Conservation (phyloP, 2,329 filamentous ascomycete genomes). For the Microsporum ferrugineum region DNA sequence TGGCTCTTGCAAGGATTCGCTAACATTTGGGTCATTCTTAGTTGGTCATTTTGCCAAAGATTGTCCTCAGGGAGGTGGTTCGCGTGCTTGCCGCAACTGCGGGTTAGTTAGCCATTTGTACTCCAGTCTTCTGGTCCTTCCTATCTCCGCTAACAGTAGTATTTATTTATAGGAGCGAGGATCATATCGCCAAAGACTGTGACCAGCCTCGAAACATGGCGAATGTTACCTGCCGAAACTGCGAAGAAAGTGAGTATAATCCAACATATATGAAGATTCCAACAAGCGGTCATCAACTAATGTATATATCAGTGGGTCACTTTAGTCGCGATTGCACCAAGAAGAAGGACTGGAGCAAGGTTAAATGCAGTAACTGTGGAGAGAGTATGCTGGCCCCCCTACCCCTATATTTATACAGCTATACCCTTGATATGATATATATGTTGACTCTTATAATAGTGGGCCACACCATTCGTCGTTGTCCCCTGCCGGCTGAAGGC, state of each 20-base stretch:
- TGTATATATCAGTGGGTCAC: constrained; percentile 28
- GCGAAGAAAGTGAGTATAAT: constrained; percentile 29
- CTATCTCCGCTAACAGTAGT: constrained; percentile 12
- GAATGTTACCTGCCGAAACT: constrained; percentile 36
- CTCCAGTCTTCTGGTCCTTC: background rate
- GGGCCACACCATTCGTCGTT: constrained; percentile 34
- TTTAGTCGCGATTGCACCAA: constrained; percentile 34
- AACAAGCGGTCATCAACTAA: constrained; percentile 10
- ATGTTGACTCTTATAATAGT: constrained; percentile 22
- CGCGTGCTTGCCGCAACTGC: constrained; percentile 36
- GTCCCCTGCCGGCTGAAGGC: constrained; percentile 22
- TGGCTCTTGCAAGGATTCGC: background rate
- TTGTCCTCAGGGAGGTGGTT: constrained; percentile 29
- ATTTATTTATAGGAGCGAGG: constrained; percentile 28
- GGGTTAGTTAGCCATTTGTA: constrained; percentile 23
- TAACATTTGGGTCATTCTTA: constrained; percentile 16
- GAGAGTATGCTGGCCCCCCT: constrained; percentile 26
- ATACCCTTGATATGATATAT: background rate
- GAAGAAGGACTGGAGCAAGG: constrained; percentile 33
- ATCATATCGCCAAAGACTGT: constrained; percentile 34
- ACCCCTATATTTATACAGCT: background rate
- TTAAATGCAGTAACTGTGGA: constrained; percentile 36
- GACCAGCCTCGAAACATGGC: constrained; percentile 32
- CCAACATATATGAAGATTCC: background rate
- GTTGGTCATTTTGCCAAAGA: constrained; percentile 39